These are phyloP conservation scores for Dinochytrium kinnereticum DNA, from an alignment of 371 early-diverging fungal genomes.

Conservation along the genomic window DNA sequence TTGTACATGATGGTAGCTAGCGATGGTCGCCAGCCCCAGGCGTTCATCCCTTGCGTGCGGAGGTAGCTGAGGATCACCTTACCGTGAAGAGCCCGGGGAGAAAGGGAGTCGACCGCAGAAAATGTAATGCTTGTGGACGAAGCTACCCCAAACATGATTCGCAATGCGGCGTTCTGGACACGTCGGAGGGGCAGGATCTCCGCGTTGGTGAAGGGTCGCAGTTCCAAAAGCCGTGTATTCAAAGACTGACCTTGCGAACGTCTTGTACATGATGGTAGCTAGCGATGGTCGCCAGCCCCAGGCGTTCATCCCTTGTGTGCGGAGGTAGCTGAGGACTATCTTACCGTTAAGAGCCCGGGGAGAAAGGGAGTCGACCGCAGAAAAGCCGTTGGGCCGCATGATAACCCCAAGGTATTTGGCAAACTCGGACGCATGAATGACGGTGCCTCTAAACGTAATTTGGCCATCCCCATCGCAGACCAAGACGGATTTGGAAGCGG, in stretches of 20 bases:
- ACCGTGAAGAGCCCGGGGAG: no score
- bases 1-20: background rate
- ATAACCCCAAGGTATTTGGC: conserved; percentile 12
- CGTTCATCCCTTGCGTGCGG: background rate
- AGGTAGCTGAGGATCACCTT: no score
- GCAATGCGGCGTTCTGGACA: no score
- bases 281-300: conserved; percentile 3
- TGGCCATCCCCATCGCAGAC: background rate
- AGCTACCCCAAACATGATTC: no score
- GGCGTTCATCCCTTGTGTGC: conserved; percentile 9
- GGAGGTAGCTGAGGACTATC: background rate
- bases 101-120: no score
- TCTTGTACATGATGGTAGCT: background rate
- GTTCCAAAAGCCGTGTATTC: conserved; percentile 21
- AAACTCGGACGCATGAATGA: background rate
- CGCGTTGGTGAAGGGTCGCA: conserved; percentile 18
- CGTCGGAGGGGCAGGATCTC: no score
- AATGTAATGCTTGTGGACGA: no score
- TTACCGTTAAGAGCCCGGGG: background rate
- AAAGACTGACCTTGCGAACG: conserved; percentile 17
- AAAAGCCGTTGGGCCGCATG: conserved; percentile 5
- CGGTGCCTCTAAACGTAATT: background rate
- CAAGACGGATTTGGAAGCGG: background rate
- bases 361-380: background rate
- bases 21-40: background rate